Evolutionary conservation across 352 stramenopile genomes (phyloP), one percentile per base, ranked within the genome.

Genomic region (Pythium myriotylum): DNA sequence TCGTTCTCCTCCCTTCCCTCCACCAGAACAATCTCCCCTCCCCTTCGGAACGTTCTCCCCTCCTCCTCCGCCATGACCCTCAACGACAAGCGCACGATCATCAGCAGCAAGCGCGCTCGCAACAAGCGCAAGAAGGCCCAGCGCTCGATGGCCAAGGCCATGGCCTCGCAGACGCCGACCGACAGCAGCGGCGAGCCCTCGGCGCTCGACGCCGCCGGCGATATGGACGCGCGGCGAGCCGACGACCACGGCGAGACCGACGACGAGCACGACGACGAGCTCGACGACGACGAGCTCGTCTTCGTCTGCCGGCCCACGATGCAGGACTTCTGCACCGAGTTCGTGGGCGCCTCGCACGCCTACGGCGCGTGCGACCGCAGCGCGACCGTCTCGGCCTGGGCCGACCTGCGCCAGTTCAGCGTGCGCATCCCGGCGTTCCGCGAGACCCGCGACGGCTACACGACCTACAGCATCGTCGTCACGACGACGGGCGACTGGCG

Each of bases 271-370:
- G 46, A 71, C 2, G 59, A 81, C 10, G 67, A 72, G 10, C n/a
- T n/a, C n/a, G 62, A 88, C 2, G 79, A 92, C 16, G 70, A 82
- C 22, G 77, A 84, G 29, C 55, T 94, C 17, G 84, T 92, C 19
- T 73, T 94, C 48, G 78, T 94, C 22, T 83, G 81, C 17, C 76
- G 64, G 19, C 71, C 79, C 23, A 77, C 72, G 13, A 67, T 71
- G 54, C 71, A 73, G 9, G 76, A 88, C 65, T 86, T 91, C 49
- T 94, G 84, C 67, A 82, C 75, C 8, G 47, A 76, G n/a, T 92
- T 88, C 53, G 51, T 81, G 23, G 62, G 69, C 9, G 43, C 56
- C n/a, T 45, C 32, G 14, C 62, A 73, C 17, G 61, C 50, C 32
- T 43, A 43, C 37, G 7, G 50, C 45, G 62, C 50, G 53, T 37